A percentile compares a stretch with the other conserved stretches of the same genome.
These are phyloP conservation scores for Funneliformis caledonium DNA, from an alignment of 371 early-diverging fungal genomes.

Conservation along the genomic window DNA sequence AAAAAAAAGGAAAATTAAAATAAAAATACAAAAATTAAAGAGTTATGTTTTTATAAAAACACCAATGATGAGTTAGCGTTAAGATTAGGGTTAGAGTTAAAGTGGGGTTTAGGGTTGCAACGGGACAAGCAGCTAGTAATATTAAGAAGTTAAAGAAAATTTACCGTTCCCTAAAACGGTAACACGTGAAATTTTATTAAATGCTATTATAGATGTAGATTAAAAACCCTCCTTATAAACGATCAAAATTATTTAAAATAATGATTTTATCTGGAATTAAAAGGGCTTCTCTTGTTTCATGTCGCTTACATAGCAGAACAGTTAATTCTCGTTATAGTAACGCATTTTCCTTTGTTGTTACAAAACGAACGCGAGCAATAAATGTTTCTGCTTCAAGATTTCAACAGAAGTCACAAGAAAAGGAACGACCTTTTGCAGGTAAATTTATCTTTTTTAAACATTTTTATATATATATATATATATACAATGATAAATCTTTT, in stretches of 20 bases:
- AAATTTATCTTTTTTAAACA: background rate
- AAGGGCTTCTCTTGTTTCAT: background rate
- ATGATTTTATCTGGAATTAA: background rate
- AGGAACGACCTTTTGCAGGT: background rate
- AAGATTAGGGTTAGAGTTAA: too few species aligned
- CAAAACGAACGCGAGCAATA: background rate
- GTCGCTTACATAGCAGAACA: background rate
- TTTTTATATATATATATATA: background rate
- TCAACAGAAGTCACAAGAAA: background rate
- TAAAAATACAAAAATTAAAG: too few species aligned
- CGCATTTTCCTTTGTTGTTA: background rate
- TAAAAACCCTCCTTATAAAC: too few species aligned
- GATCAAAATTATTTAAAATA: background rate
- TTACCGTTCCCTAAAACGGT: too few species aligned
- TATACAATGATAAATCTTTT: background rate
- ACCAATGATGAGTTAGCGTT: too few species aligned
- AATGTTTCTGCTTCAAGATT: background rate
- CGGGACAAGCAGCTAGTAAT: too few species aligned
- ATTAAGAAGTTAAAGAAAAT: too few species aligned
- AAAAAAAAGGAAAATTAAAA: too few species aligned
- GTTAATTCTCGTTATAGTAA: background rate
- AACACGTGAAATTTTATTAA: too few species aligned
- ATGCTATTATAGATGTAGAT: too few species aligned
- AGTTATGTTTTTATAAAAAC: too few species aligned
- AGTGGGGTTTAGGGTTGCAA: too few species aligned